These are phyloP conservation scores for Volvox carteri DNA, from an alignment of 163 green algal species.

Conservation along the genomic window DNA sequence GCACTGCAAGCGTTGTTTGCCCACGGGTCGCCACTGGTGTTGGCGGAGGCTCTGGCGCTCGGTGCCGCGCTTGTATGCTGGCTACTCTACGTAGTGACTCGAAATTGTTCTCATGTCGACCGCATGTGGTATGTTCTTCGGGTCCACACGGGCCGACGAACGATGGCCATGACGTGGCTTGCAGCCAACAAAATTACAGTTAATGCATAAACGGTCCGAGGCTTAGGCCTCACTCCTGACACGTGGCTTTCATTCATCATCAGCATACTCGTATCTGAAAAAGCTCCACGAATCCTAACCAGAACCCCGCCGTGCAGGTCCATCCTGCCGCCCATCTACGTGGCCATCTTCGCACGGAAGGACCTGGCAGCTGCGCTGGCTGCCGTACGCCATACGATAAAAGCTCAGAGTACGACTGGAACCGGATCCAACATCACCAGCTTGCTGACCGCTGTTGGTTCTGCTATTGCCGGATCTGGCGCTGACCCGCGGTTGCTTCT, in stretches of 20 bases:
- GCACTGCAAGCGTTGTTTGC: not conserved
- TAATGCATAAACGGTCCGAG: too few relatives aligned
- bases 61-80: constrained; percentile 4
- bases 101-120: constrained; percentile 64
- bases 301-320: constrained; percentile 27
- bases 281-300: not conserved
- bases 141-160: too few relatives aligned
- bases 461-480: not conserved
- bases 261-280: too few relatives aligned
- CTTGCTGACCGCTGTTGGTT: not conserved
- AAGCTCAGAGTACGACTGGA: not conserved
- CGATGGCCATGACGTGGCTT: too few relatives aligned
- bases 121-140: constrained; percentile 68
- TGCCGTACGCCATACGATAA: not conserved
- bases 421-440: not conserved
- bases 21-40: constrained; percentile 11
- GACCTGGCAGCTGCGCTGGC: not conserved
- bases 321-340: constrained; percentile 64
- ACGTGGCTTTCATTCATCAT: too few relatives aligned
- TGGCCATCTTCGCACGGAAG: constrained; percentile 52
- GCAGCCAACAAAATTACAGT: too few relatives aligned
- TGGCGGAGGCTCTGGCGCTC: constrained; percentile 17
- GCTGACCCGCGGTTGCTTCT: constrained; percentile 55
- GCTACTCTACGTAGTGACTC: constrained; percentile 10
- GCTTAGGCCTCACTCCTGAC: too few relatives aligned